Base-by-base conservation (phyloP, 1,284 basidiomycete genomes). In the Pholiota adiposa region DNA sequence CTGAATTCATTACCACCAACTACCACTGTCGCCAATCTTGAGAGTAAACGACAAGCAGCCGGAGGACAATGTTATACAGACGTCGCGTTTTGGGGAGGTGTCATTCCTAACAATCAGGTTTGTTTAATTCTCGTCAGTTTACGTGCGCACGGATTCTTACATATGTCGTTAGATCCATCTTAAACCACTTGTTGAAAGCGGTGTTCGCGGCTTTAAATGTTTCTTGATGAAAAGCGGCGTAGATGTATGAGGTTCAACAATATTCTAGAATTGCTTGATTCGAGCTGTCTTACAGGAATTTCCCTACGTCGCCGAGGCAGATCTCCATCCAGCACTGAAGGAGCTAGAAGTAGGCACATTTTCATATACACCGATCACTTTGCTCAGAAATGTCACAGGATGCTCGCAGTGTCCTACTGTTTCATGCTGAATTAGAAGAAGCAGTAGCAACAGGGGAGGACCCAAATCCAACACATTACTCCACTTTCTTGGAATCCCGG, bases 1-100 rank as follows among this genome's bases (percentile, higher is more conserved):
- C 79, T 97, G 58, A 97, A 97, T 75, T 96, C 94, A 3, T 93
- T 97, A 58, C 96, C 96, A 0, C 94, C 96, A 0, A 97, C 96
- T 0, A 96, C 93, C 1, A 95, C 93, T 0, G 82, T 93, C 4
- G 78, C 78, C 8, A 87, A 94, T 69, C 79, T 97, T 16, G 75
- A 85, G 49, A 71, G 78, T 29, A 97, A 97, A 76, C 82, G 85
- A 7, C 69, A 73, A 11, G 90, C 89, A 1, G 93, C 96, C 1
- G 69, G 75, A 51, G 86, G 85, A 16, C 88, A 94, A 69, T 93
- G 90, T 72, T 86, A 87, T 78, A 84, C 87, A 19, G 96, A 98
- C 72, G 85, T 97, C 21, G 95, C 89, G 0, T 97, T 97, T 74
- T 98, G 96, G 95, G 96, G 95, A 41, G 96, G 96, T 3, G 89